phyloP scores from a whole-genome alignment of 345 rosid genomes.

The Aethionema arabicum region DNA sequence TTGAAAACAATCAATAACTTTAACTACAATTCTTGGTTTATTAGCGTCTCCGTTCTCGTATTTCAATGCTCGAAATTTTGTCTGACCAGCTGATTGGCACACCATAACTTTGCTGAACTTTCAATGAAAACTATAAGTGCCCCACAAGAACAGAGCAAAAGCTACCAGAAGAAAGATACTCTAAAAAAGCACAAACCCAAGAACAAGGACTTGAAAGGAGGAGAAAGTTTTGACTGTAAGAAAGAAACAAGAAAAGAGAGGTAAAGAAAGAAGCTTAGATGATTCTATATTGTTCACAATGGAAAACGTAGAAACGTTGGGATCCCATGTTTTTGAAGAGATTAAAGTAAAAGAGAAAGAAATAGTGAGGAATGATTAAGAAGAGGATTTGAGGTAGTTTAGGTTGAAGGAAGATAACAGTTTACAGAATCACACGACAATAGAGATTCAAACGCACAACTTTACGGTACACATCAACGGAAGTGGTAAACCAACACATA shows the following conservation, averaged over 20 bases:
- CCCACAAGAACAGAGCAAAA: conserved; percentile 30
- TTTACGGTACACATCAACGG: conserved; percentile 56
- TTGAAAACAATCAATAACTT: conserved; percentile 95
- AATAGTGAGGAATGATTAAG: conserved; percentile 52
- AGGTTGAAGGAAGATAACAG: background rate
- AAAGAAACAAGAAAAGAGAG: too few relatives aligned
- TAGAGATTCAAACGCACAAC: conserved; percentile 61
- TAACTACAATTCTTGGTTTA: conserved; percentile 68
- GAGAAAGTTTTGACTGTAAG: conserved; percentile 8
- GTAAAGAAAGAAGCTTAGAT: conserved; percentile 34
- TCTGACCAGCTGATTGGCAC: conserved; percentile 94
- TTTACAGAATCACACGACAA: conserved; percentile 87
- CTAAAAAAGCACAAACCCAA: conserved; percentile 26
- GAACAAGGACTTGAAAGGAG: conserved; percentile 30
- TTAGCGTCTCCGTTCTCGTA: conserved; percentile 87
- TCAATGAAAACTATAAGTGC: conserved; percentile 35
- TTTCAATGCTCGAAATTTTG: conserved; percentile 92
- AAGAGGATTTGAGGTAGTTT: conserved; percentile 9
- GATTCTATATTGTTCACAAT: conserved; percentile 46
- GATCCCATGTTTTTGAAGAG: conserved; percentile 51
- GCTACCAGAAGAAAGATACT: conserved; percentile 2
- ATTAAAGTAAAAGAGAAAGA: conserved; percentile 43
- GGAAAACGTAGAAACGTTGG: conserved; percentile 41
- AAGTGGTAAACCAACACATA: conserved; percentile 64
- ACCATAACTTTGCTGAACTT: conserved; percentile 75